These are phyloP conservation scores for Penicillium antarcticum DNA, from an alignment of 495 filamentous ascomycete species.

Conservation along the genomic window DNA sequence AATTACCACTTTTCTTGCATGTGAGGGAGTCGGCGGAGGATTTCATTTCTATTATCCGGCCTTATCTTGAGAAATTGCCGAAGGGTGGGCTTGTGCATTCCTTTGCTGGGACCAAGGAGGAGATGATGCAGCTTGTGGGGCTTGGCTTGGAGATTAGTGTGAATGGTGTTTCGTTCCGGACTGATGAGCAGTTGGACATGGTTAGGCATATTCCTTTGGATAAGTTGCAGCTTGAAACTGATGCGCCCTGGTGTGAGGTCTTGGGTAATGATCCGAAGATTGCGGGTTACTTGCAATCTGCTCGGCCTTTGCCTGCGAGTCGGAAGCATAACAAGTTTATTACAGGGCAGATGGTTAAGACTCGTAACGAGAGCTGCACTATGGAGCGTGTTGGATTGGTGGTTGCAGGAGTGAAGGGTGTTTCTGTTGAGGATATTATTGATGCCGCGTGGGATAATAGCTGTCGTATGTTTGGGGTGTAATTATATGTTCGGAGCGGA, in stretches of 20 bases:
- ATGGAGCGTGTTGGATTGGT: constrained; percentile 29
- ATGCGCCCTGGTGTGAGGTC: constrained; percentile 35
- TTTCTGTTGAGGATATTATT: constrained; percentile 21
- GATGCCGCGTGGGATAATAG: constrained; percentile 31
- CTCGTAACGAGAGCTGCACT: constrained; percentile 29
- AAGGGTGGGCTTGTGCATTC: constrained; percentile 29
- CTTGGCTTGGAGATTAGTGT: constrained; percentile 30
- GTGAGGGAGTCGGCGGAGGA: constrained; percentile 24
- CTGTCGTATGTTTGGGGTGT: constrained; percentile 27
- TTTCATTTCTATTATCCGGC: constrained; percentile 25
- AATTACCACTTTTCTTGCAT: constrained; percentile 29
- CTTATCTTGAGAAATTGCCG: constrained; percentile 18
- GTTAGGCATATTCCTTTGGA: constrained; percentile 23
- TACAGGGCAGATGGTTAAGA: constrained; percentile 29
- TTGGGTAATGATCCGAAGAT: constrained; percentile 18
- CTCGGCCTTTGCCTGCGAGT: constrained; percentile 14
- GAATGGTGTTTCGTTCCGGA: constrained; percentile 28
- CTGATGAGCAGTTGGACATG: constrained; percentile 26
- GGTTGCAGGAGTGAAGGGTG: constrained; percentile 28
- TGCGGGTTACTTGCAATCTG: constrained; percentile 12
- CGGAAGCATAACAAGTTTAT: constrained; percentile 30
- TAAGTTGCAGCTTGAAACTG: constrained; percentile 30
- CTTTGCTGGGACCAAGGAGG: constrained; percentile 24
- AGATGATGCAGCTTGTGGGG: constrained; percentile 24
- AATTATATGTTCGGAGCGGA: not conserved